These are phyloP conservation scores for Mortierella antarctica DNA, from an alignment of 192 early-diverging fungal genomes.

Conservation along the genomic window DNA sequence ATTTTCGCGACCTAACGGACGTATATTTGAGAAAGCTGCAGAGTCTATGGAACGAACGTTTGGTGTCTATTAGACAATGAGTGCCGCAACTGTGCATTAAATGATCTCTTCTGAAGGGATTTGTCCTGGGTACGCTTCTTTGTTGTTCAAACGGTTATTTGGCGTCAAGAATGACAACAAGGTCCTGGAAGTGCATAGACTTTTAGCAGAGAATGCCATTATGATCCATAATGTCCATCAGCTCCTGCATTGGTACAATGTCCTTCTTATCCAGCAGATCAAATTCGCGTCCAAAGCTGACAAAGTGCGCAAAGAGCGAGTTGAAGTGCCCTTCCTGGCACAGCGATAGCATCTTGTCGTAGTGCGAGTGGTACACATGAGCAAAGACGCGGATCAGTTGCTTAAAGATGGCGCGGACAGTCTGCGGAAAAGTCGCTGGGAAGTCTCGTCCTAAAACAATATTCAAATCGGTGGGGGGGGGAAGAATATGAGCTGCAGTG, in stretches of 20 bases:
- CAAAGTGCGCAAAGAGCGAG: constrained; percentile 95
- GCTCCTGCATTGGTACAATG: constrained; percentile 79
- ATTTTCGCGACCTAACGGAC: no score
- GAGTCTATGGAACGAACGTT: no score
- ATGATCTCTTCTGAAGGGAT: no score
- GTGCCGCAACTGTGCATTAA: no score
- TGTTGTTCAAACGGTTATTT: no score
- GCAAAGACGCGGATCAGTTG: constrained; percentile 92
- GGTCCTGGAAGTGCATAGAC: neutral
- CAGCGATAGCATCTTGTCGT: constrained; percentile 85
- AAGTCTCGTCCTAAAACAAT: constrained; percentile 80
- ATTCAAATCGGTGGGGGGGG: neutral
- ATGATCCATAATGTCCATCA: constrained; percentile 68
- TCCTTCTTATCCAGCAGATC: constrained; percentile 95
- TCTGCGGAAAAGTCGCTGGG: constrained; percentile 78
- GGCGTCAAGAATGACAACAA: neutral
- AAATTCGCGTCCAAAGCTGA: constrained; percentile 93
- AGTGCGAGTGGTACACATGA: constrained; percentile 95
- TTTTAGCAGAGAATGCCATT: constrained; percentile 49
- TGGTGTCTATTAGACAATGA: no score
- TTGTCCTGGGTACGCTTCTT: no score
- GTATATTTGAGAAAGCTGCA: no score
- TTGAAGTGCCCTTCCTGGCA: constrained; percentile 92
- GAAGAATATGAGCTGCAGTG: no score
- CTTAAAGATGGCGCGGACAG: constrained; percentile 79